Evolutionary conservation across 176 grass and related monocot species (phyloP).

Genomic region (Zoysia japonica): DNA sequence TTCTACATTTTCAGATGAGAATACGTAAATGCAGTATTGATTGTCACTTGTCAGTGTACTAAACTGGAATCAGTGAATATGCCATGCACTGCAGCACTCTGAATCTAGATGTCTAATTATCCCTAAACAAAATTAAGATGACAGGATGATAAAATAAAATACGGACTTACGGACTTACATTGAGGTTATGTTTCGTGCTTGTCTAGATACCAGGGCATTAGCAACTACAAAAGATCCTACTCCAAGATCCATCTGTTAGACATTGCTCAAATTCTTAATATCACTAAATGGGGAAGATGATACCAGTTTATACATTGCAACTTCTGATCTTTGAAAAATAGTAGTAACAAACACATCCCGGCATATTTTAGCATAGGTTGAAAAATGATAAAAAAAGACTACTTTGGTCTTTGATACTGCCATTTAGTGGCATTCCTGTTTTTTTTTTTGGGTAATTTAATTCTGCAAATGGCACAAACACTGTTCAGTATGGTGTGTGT

Average conservation of each 20-base stretch:
- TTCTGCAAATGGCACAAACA: no score
- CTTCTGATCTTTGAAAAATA: slow-evolving; percentile 32
- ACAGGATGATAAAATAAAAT: background rate
- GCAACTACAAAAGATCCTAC: slow-evolving; percentile 94
- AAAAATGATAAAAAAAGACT: background rate
- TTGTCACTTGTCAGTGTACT: background rate
- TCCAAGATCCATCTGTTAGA: slow-evolving; percentile 94
- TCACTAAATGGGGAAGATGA: slow-evolving; percentile 25
- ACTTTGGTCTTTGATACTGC: no score
- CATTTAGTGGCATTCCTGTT: no score
- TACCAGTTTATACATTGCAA: slow-evolving; percentile 16
- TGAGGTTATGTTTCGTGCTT: slow-evolving; percentile 65
- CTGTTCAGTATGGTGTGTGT: no score
- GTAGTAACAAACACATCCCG: background rate
- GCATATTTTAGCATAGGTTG: background rate
- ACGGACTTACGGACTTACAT: slow-evolving; percentile 42
- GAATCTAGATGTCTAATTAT: slow-evolving; percentile 11
- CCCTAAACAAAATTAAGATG: slow-evolving; percentile 4
- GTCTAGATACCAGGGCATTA: slow-evolving; percentile 86
- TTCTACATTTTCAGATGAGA: slow-evolving; percentile 16
- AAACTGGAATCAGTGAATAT: slow-evolving; percentile 15
- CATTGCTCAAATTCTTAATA: slow-evolving; percentile 38
- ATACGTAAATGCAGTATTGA: slow-evolving; percentile 1
- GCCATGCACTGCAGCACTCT: background rate
- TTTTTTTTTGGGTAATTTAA: no score